A percentile compares a stretch with the other conserved stretches of the same genome.
These are phyloP conservation scores for Exserohilum turcica DNA, from an alignment of 2,329 filamentous ascomycete species.

Conservation along the genomic window DNA sequence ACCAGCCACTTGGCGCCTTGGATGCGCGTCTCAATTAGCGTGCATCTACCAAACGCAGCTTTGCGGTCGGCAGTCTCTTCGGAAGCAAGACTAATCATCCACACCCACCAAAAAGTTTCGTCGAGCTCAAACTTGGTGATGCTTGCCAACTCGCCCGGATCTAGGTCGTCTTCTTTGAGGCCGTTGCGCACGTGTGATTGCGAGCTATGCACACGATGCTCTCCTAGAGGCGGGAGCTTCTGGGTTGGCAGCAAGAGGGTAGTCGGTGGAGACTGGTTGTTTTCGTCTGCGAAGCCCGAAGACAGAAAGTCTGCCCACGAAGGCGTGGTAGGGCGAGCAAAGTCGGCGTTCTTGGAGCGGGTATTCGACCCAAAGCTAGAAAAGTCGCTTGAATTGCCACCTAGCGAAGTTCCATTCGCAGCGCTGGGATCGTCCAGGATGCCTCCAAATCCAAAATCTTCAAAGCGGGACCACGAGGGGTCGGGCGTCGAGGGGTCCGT, in stretches of 20 bases:
- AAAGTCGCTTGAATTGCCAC: conserved; percentile 68
- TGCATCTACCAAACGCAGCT: conserved; percentile 90
- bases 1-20: conserved; percentile 84
- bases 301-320: conserved; percentile 99
- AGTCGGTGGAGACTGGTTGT: conserved; percentile 64
- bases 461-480: conserved; percentile 94
- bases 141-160: conserved; percentile 92
- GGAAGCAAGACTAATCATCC: conserved; percentile 93
- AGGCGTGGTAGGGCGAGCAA: conserved; percentile 86
- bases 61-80: conserved; percentile 88
- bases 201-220: conserved; percentile 75
- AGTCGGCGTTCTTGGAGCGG: conserved; percentile 67
- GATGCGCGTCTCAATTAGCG: conserved; percentile 87
- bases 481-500: conserved; percentile 62
- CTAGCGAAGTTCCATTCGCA: conserved; percentile 35
- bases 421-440: conserved; percentile 67
- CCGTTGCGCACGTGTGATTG: conserved; percentile 73
- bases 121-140: conserved; percentile 86
- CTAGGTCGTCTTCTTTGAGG: conserved; percentile 71
- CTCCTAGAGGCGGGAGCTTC: conserved; percentile 85
- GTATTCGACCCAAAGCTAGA: conserved; percentile 70
- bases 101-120: conserved; percentile 99
- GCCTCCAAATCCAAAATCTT: conserved; percentile 88
- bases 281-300: conserved; percentile 83
- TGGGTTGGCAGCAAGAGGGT: conserved; percentile 86